Conservation (phyloP, 2,329 filamentous ascomycete genomes). For the Diaporthe citrichinensis region DNA sequence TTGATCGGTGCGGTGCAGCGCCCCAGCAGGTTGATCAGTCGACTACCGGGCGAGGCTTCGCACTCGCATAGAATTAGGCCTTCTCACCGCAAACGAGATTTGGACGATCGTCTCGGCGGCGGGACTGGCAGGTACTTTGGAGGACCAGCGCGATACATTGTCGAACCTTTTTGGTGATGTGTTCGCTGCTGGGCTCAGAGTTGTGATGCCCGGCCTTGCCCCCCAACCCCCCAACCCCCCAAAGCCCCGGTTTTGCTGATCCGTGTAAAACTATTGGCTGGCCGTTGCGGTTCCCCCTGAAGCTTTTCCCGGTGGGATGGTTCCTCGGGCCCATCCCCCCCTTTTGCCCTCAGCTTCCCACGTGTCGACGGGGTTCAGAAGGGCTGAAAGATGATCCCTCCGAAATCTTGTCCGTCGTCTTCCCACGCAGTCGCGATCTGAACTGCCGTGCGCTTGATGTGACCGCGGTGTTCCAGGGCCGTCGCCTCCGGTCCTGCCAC, state of each 20-base stretch:
- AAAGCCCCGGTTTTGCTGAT: background rate
- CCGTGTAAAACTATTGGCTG: constrained; percentile 35
- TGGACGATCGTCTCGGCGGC: background rate
- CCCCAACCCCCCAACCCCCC: background rate
- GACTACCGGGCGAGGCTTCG: background rate
- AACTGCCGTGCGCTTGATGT: constrained; percentile 15
- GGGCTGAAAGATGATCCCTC: constrained; percentile 22
- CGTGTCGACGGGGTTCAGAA: constrained; percentile 30
- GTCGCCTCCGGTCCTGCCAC: background rate
- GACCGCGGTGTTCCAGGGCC: background rate
- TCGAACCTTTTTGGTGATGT: background rate
- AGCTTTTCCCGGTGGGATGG: constrained; percentile 30
- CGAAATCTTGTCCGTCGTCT: constrained; percentile 14
- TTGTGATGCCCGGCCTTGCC: background rate
- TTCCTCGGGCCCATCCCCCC: constrained; percentile 20
- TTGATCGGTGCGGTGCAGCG: background rate
- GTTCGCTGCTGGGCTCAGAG: background rate
- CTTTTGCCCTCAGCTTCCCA: background rate
- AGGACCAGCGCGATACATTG: constrained; percentile 16
- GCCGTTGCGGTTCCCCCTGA: constrained; percentile 6
- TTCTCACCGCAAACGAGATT: background rate
- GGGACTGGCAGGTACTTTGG: constrained; percentile 22
- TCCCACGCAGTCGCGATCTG: constrained; percentile 6
- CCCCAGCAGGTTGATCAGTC: background rate
- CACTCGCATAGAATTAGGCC: background rate